A percentile compares a stretch with the other conserved stretches of the same genome.
Evolutionary conservation across 306 rosid species (phyloP).

Genomic region (Castanea crenata): DNA sequence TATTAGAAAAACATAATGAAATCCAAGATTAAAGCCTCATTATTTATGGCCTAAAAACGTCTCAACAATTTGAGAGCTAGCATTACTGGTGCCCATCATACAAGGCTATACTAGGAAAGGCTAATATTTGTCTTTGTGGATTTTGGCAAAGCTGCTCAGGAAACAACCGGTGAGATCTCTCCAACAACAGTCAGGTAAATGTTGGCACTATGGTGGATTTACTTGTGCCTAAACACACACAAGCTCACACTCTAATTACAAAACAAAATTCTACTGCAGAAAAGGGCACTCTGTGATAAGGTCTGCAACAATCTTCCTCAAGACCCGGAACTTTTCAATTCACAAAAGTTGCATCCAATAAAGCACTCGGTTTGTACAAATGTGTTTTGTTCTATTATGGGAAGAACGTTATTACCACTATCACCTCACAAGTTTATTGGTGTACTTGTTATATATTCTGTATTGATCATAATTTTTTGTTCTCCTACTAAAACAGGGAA

Average conservation of each 20-base stretch:
- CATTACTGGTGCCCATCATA: background rate
- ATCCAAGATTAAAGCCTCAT: background rate
- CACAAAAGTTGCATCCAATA: conserved; percentile 10
- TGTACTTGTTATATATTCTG: too few relatives aligned
- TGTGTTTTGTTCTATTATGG: background rate
- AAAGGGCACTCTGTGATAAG: conserved; percentile 7
- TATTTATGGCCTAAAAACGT: background rate
- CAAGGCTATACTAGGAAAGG: background rate
- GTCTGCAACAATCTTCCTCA: conserved; percentile 18
- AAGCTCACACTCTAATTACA: background rate
- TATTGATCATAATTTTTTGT: background rate
- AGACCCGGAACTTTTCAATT: conserved; percentile 20
- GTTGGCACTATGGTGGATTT: background rate
- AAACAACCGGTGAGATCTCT: conserved; percentile 15
- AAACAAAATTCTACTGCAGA: conserved; percentile 6
- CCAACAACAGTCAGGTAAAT: conserved; percentile 32
- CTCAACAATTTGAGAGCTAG: background rate
- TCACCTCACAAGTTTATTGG: background rate
- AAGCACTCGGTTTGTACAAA: conserved; percentile 23
- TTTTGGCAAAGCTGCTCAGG: background rate
- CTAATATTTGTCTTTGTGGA: background rate
- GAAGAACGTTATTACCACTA: background rate
- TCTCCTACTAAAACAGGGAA: conserved; percentile 11
- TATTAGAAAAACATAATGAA: background rate
- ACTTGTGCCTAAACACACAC: background rate